Conservation (phyloP, 306 rosid genomes). For the Macrotyloma uniflorum region DNA sequence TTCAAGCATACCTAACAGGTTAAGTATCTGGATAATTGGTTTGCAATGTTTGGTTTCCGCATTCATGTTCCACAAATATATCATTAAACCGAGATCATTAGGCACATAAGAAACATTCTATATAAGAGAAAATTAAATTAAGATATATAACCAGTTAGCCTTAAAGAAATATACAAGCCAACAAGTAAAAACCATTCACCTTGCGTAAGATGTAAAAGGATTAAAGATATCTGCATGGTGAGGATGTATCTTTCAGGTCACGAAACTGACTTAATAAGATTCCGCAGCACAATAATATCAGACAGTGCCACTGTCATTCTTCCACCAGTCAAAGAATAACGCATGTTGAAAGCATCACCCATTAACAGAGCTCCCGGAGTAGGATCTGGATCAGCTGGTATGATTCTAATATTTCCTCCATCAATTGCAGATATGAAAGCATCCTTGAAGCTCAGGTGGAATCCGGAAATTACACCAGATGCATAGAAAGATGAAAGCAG, state of each 20-base stretch:
- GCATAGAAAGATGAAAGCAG: not conserved
- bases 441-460: conserved; percentile 55
- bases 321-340: conserved; percentile 68
- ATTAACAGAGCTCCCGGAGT: conserved; percentile 66
- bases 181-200: conserved; percentile 37
- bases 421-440: conserved; percentile 56
- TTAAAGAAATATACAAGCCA: not conserved
- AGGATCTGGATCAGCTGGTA: conserved; percentile 56
- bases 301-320: conserved; percentile 77
- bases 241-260: conserved; percentile 48
- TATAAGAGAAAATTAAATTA: not conserved
- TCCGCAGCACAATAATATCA: conserved; percentile 56
- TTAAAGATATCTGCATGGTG: conserved; percentile 53
- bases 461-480: conserved; percentile 39
- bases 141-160: not conserved
- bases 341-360: conserved; percentile 78
- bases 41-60: not conserved
- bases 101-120: not conserved
- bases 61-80: not conserved
- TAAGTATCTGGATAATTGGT: no score
- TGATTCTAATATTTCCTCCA: conserved; percentile 55
- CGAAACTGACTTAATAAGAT: conserved; percentile 52
- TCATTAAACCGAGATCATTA: not conserved
- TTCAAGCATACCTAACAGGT: no score
- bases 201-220: conserved; percentile 61